These are phyloP conservation scores for Clarireedia monteithiana DNA, from an alignment of 2,329 filamentous ascomycete species.

Conservation along the genomic window DNA sequence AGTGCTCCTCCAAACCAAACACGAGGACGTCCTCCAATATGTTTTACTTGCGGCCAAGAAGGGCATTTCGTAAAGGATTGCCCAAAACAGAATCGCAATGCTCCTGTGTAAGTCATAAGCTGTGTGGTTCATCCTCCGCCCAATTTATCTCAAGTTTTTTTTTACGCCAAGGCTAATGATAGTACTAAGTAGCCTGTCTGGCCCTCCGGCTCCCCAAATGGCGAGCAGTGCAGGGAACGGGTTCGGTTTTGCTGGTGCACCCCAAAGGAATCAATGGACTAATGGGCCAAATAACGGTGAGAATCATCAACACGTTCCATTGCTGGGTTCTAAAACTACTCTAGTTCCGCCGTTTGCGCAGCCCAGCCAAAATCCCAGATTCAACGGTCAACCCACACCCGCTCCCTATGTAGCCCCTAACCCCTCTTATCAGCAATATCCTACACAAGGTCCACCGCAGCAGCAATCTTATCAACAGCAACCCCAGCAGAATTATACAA, in stretches of 20 bases:
- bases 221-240: background rate
- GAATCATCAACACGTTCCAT: slow-evolving; percentile 12
- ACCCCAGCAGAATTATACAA: slow-evolving; percentile 14
- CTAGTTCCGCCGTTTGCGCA: background rate
- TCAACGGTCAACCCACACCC: background rate
- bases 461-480: slow-evolving; percentile 12
- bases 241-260: background rate
- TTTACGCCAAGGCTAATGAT: background rate
- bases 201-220: background rate
- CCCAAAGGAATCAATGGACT: slow-evolving; percentile 8
- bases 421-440: slow-evolving; percentile 22
- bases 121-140: background rate
- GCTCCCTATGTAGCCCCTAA: slow-evolving; percentile 12
- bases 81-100: slow-evolving; percentile 40
- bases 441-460: slow-evolving; percentile 13
- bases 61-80: slow-evolving; percentile 48
- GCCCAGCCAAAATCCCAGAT: background rate
- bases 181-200: slow-evolving; percentile 7
- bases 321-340: background rate
- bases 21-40: slow-evolving; percentile 31
- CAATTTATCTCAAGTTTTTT: background rate
- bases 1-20: background rate
- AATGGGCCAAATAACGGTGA: slow-evolving; percentile 4
- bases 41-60: slow-evolving; percentile 45
- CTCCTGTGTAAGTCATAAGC: slow-evolving; percentile 41